A percentile compares a stretch with the other conserved stretches of the same genome.
These are phyloP conservation scores for Huntiella omanensis DNA, from an alignment of 2,329 filamentous ascomycete genomes.

Conservation along the genomic window DNA sequence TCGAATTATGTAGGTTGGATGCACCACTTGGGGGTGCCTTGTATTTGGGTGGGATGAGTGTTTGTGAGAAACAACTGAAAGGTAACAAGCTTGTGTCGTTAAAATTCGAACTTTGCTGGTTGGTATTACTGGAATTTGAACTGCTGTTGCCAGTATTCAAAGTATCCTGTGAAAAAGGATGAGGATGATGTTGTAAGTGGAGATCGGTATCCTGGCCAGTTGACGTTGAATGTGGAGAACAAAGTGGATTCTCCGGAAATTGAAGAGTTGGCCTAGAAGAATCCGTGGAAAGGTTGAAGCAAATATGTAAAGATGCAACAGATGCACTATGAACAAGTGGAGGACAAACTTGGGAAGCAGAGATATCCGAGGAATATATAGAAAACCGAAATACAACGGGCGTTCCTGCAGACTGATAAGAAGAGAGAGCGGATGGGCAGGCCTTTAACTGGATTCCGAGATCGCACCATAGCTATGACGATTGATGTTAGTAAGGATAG, in stretches of 20 bases:
- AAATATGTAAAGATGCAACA: constrained; percentile 1
- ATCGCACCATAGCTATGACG: constrained; percentile 10
- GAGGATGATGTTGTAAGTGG: neutral
- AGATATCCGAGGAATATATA: constrained; percentile 8
- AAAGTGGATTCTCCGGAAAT: neutral
- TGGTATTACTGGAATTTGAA: neutral
- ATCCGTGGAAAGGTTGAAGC: constrained; percentile 2
- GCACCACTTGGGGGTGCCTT: neutral
- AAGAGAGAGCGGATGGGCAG: constrained; percentile 1
- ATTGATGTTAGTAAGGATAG: constrained; percentile 7
- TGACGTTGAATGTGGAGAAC: constrained; percentile 4
- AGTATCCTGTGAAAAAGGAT: neutral
- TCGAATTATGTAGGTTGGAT: neutral
- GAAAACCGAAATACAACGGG: constrained; percentile 6
- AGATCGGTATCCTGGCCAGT: neutral
- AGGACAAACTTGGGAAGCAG: constrained; percentile 10
- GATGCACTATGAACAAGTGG: constrained; percentile 4
- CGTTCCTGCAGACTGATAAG: neutral
- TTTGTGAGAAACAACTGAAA: constrained; percentile 9
- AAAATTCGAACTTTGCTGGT: too few species aligned
- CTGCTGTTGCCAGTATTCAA: neutral
- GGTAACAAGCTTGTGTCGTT: constrained; percentile 1
- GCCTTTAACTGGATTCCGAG: constrained; percentile 8
- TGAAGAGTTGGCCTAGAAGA: neutral
- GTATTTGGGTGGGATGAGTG: constrained; percentile 4